Base-by-base conservation (phyloP, 495 filamentous ascomycete species). In the Tuber magnatum region DNA sequence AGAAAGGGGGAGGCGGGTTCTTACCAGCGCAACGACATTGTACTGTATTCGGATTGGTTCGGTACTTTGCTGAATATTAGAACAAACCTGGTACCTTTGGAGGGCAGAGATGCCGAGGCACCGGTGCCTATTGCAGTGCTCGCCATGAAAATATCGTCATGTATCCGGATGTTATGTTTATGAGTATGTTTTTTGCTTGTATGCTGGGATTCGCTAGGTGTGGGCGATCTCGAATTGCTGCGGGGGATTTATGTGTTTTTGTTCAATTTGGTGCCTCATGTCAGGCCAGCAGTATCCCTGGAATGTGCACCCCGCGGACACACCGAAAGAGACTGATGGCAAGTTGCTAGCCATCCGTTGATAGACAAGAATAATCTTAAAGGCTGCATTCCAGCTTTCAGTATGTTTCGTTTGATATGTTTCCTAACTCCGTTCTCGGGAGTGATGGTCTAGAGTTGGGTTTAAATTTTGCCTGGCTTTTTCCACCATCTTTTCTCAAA, bases 251-350 rank as follows among this genome's bases (percentile, higher is more conserved):
- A 65, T 65, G 56, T 65, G 56, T 65, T 65, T 65, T 65, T 65
- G 56, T 65, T 65, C 56, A 28, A 65, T 65, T 65, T 65, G 56
- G 28, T 20, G 56, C 28, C 32, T 65, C 56, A 65, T 65, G 56
- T 16, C 14, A 65, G 56, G 12, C 56, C 28, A 65, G 28, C 35
- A 35, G 56, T 2, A 65, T 35, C 32, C 35, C 28, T 65, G 28
- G 28, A 35, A 32, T 35, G 28, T 65, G 56, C 56, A 65, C 56
- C 56, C 56, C 56, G n/a, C n/a, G n/a, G n/a, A n/a, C n/a, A 65
- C 28, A 28, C 56, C 56, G 4, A 20, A 35, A 35, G 56, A 35
- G 28, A 35, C 28, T 35, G 14, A 65, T 65, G 56, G 56, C 56
- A 65, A 28, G 16, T 35, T 35, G 14, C 28, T 12, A 32, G 56